These are phyloP conservation scores for Monilinia fructigena DNA, from an alignment of 2,329 filamentous ascomycete genomes.

Conservation along the genomic window DNA sequence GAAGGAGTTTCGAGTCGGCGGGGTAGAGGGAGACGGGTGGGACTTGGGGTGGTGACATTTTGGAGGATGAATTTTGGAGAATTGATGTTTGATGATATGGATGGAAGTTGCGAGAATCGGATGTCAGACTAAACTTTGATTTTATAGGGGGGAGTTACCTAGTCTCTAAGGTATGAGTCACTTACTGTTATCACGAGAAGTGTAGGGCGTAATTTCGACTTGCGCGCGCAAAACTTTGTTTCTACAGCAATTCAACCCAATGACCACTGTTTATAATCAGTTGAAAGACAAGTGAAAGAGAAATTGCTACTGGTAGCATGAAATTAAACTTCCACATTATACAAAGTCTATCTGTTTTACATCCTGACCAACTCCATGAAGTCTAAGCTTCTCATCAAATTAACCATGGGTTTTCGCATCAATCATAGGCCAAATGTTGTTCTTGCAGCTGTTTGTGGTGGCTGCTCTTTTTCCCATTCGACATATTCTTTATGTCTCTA, in stretches of 20 bases:
- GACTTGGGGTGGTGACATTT: not conserved
- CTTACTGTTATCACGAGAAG: not conserved
- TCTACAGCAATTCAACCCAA: not conserved
- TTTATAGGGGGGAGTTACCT: not conserved
- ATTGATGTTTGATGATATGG: not conserved
- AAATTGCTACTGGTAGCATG: constrained; percentile 6
- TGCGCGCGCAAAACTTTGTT: not conserved
- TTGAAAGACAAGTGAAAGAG: not conserved
- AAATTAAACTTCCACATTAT: constrained; percentile 21
- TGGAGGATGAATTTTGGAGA: not conserved
- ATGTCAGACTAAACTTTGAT: not conserved
- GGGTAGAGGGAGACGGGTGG: constrained; percentile 6
- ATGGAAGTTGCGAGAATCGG: not conserved
- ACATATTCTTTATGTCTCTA: constrained; percentile 51
- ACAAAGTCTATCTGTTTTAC: constrained; percentile 24
- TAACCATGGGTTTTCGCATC: constrained; percentile 23
- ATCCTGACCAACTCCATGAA: constrained; percentile 22
- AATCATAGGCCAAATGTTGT: constrained; percentile 21
- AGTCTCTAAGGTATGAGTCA: constrained; percentile 6
- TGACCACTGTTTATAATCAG: not conserved
- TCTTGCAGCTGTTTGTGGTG: constrained; percentile 21
- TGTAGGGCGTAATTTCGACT: not conserved
- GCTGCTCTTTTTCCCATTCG: constrained; percentile 50
- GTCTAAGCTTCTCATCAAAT: constrained; percentile 19
- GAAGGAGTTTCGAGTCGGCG: constrained; percentile 13